phyloP scores from a whole-genome alignment of 805 yeast species.

The Hanseniaspora vineae region DNA sequence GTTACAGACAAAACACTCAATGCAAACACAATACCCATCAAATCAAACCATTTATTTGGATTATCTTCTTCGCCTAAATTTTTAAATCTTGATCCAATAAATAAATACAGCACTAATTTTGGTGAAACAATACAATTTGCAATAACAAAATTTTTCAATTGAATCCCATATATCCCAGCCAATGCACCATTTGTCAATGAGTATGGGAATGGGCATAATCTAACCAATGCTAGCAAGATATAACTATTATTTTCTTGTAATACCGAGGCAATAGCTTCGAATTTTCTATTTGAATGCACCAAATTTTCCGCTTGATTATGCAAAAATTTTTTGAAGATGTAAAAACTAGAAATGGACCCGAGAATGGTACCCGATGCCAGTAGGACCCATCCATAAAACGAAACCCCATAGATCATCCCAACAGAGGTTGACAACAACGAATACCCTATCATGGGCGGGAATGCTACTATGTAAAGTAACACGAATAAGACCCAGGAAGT shows the following conservation, averaged over 20 bases:
- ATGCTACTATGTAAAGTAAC: slow-evolving; percentile 53
- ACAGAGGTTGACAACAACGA: slow-evolving; percentile 49
- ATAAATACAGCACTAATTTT: slow-evolving; percentile 61
- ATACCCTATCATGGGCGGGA: slow-evolving; percentile 87
- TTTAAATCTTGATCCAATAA: slow-evolving; percentile 64
- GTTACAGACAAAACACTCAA: slow-evolving; percentile 40
- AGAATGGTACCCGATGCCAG: slow-evolving; percentile 53
- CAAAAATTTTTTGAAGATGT: slow-evolving; percentile 49
- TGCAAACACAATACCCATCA: slow-evolving; percentile 48
- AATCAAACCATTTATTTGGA: slow-evolving; percentile 44
- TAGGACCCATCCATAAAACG: slow-evolving; percentile 61
- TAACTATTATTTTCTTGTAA: slow-evolving; percentile 60
- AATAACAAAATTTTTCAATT: slow-evolving; percentile 44
- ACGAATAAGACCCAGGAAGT: slow-evolving; percentile 37
- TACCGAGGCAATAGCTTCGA: slow-evolving; percentile 64
- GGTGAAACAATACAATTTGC: slow-evolving; percentile 76
- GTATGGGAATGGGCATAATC: slow-evolving; percentile 88
- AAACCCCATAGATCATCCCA: slow-evolving; percentile 78
- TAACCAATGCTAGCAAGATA: slow-evolving; percentile 51
- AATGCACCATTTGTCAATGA: slow-evolving; percentile 87
- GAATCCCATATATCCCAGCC: slow-evolving; percentile 72
- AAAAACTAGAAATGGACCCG: slow-evolving; percentile 69
- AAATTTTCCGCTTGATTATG: slow-evolving; percentile 44
- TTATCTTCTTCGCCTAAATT: slow-evolving; percentile 47
- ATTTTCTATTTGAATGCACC: slow-evolving; percentile 46